Conservation (phyloP, 2,329 filamentous ascomycete species). For the Parascedosporium putredinis region DNA sequence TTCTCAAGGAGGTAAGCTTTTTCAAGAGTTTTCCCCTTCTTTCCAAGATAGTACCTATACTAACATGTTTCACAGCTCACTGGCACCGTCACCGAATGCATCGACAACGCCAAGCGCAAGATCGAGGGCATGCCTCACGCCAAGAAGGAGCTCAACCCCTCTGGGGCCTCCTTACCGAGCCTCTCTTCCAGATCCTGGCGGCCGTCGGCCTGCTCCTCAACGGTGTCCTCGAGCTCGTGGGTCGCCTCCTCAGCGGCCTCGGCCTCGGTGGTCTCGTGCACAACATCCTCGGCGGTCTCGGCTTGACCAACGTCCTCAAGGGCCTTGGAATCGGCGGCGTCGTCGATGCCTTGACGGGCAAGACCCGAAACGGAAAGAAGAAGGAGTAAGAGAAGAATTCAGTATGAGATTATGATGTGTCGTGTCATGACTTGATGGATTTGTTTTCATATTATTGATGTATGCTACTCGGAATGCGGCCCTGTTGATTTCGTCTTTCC, state of each 20-base stretch:
- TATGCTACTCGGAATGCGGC: not conserved
- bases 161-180: slow-evolving; percentile 73
- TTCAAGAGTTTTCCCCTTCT: slow-evolving; percentile 9
- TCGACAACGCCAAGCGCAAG: slow-evolving; percentile 81
- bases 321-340: slow-evolving; percentile 55
- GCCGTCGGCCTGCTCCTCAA: slow-evolving; percentile 74
- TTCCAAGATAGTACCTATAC: slow-evolving; percentile 12
- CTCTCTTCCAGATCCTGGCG: slow-evolving; percentile 84
- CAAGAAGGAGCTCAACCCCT: slow-evolving; percentile 93
- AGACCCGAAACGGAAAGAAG: slow-evolving; percentile 21
- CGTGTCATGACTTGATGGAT: not conserved
- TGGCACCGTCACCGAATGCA: slow-evolving; percentile 66
- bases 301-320: slow-evolving; percentile 64
- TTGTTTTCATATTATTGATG: not conserved
- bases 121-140: slow-evolving; percentile 87
- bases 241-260: slow-evolving; percentile 67
- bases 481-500: not conserved
- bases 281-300: slow-evolving; percentile 65
- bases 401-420: not conserved
- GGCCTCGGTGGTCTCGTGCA: slow-evolving; percentile 76
- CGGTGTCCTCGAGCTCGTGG: slow-evolving; percentile 77
- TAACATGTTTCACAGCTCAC: slow-evolving; percentile 44
- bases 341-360: slow-evolving; percentile 30
- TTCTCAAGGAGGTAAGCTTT: slow-evolving; percentile 58
- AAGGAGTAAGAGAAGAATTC: slow-evolving; percentile 21